These are phyloP conservation scores for Tuber brumale DNA, from an alignment of 495 filamentous ascomycete species.

Conservation along the genomic window DNA sequence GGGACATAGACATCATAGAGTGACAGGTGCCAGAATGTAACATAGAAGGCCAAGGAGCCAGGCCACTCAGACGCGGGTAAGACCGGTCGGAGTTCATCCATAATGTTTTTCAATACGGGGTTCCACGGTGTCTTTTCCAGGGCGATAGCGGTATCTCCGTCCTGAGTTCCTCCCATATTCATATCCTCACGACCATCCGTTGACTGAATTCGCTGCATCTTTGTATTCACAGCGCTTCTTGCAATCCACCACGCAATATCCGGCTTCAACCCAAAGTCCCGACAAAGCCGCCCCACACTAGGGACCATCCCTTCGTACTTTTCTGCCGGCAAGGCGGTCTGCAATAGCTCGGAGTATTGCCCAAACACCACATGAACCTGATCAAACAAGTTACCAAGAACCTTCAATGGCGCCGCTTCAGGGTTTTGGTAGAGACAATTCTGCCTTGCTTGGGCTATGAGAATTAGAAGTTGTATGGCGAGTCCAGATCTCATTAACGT, in stretches of 20 bases:
- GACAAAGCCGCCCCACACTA: slow-evolving; percentile 61
- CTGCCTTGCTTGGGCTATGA: slow-evolving; percentile 82
- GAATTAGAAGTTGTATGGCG: slow-evolving; percentile 70
- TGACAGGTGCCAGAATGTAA: slow-evolving; percentile 87
- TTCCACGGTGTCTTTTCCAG: slow-evolving; percentile 53
- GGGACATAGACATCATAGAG: slow-evolving; percentile 72
- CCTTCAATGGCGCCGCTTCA: slow-evolving; percentile 60
- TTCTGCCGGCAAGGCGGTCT: slow-evolving; percentile 64
- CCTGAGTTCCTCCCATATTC: slow-evolving; percentile 45
- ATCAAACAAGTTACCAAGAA: slow-evolving; percentile 77
- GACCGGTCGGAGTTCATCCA: slow-evolving; percentile 56
- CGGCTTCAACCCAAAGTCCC: slow-evolving; percentile 72
- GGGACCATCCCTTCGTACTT: slow-evolving; percentile 82
- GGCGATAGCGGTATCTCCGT: slow-evolving; percentile 23
- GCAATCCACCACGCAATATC: slow-evolving; percentile 83
- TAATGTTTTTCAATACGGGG: slow-evolving; percentile 69
- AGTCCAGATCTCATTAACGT: slow-evolving; percentile 52
- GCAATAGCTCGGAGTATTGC: slow-evolving; percentile 84
- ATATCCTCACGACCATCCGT: slow-evolving; percentile 42
- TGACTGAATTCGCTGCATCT: slow-evolving; percentile 45
- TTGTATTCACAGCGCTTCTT: slow-evolving; percentile 58
- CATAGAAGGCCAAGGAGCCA: slow-evolving; percentile 67
- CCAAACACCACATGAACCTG: slow-evolving; percentile 76
- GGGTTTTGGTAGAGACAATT: slow-evolving; percentile 66
- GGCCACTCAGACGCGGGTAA: slow-evolving; percentile 61